Conservation (phyloP, 331 rosid genomes). For the Phaseolus coccineus region DNA sequence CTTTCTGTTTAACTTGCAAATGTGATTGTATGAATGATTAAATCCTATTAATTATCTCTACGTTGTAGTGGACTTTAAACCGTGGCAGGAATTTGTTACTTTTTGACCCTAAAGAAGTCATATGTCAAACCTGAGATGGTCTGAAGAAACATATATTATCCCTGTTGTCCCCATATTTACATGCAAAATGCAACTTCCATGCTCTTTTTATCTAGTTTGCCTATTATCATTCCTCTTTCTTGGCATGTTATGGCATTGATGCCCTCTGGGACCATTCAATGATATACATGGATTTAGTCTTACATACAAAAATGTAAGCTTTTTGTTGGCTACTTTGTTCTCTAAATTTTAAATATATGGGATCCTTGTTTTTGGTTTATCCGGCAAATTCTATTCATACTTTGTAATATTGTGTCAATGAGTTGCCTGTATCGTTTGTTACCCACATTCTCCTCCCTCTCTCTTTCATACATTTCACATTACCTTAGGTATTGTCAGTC, state of each 20-base stretch:
- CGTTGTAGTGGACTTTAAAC: conserved; percentile 21
- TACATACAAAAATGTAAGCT: background rate
- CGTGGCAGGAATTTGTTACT: conserved; percentile 7
- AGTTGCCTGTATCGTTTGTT: conserved; percentile 11
- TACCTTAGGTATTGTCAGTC: background rate
- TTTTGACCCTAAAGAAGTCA: conserved; percentile 30
- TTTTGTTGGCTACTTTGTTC: conserved; percentile 19
- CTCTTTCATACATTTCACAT: background rate
- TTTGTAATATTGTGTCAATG: conserved; percentile 16
- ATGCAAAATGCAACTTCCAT: conserved; percentile 30
- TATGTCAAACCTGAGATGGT: conserved; percentile 22
- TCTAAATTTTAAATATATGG: conserved; percentile 16
- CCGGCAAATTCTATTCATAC: background rate
- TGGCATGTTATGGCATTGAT: conserved; percentile 23
- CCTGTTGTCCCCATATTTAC: conserved; percentile 18
- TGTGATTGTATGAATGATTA: conserved; percentile 27
- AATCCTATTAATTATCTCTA: conserved; percentile 16
- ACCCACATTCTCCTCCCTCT: background rate
- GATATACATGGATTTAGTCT: conserved; percentile 6
- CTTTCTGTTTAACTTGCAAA: conserved; percentile 15
- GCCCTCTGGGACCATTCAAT: conserved; percentile 17
- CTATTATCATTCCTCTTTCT: conserved; percentile 13
- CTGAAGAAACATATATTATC: conserved; percentile 23
- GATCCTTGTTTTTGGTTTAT: conserved; percentile 25
- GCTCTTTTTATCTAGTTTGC: conserved; percentile 5